Evolutionary conservation across 2,329 filamentous ascomycete genomes (phyloP), one percentile per base, ranked within the genome.

Genomic region (Hypoxylon sp.): DNA sequence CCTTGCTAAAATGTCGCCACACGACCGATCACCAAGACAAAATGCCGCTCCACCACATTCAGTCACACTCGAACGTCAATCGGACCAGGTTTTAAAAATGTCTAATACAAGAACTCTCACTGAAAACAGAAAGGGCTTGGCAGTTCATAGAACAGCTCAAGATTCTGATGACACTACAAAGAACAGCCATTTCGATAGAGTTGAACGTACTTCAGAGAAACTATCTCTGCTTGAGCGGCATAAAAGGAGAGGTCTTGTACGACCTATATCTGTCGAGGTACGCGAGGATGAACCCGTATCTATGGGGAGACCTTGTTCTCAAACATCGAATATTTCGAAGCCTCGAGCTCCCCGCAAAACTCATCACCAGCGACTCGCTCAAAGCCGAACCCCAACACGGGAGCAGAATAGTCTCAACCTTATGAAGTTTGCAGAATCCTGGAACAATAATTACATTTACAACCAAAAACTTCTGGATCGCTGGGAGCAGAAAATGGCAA

Each of bases 321-420:
- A 68, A 47, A 61, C 71, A 10, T 77, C 75, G 2, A 77, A 75
- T 39, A 72, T 73, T 50, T 73, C 75, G 0, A 76, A 63, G 31
- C 56, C 31, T 5, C 72, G 74, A 26, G 62, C 47, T 29, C 61
- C 67, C 22, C 19, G 6, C 14, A 63, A 46, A 29, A 19, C 5
- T 1, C 46, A 33, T 11, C 50, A n/a, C 31, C 59, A 42, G 9
- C 52, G 53, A 24, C 6, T 17, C 5, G 71, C 57, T 13, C 70
- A 63, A 10, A 66, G 35, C 19, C 50, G 65, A n/a, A 72, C 59
- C 14, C 71, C 64, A 11, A 66, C 47, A n/a, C 52, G 67, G 9
- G 58, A 68, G n/a, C 65, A 72, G 51, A 68, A 68, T 51, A 46
- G 55, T 14, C 9, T 26, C n/a, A 56, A 68, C 24, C 64, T 70